Base-by-base conservation (phyloP, 108 stramenopile genomes). In the Nitzschia sp. region DNA sequence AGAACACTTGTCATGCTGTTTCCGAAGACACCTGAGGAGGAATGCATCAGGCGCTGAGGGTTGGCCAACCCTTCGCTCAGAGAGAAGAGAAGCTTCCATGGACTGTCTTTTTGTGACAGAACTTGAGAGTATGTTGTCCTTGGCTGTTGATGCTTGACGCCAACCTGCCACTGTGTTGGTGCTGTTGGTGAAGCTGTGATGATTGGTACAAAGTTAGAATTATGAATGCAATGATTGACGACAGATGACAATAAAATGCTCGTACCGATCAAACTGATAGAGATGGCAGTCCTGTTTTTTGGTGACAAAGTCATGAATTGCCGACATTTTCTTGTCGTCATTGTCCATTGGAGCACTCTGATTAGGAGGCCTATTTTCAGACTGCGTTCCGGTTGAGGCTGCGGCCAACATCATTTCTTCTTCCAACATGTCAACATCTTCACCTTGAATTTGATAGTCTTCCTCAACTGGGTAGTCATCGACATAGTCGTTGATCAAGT, bases 401-500 rank as follows among this genome's bases (percentile, higher is more conserved):
- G 75, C 75, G 10, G 48, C 19, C 19, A 19, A 3, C 19, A 50
- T 50, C 48, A 50, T 50, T 50, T 50, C 17, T 3, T 50, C 48
- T 50, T 19, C 17, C 48, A 50, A 50, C 15, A 19, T 19, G 19
- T 50, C 48, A 8, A 24, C n/a, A 22, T 21, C 12, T 19, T 3
- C 12, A 8, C 53, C n/a, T 54, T 24, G 22, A 54, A 54, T 8
- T 54, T 2, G 12, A 24, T 24, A 54, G 3, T 12, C 53, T 24
- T 54, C 57, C 15, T 59, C 57, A 2, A 76, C 78, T n/a, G 67
- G 64, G 41, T 25, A n/a, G 9, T 77, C 72, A 12, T 83, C 75
- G 51, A 83, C 73, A 58, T 79, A 83, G 51, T 86, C 86, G 41
- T 79, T 54, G 67, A 86, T 83, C 48, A 86, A 50, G 7, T 81